Evolutionary conservation across 768 basidiomycete genomes (phyloP).

Genomic region (Amanita brunnescens): DNA sequence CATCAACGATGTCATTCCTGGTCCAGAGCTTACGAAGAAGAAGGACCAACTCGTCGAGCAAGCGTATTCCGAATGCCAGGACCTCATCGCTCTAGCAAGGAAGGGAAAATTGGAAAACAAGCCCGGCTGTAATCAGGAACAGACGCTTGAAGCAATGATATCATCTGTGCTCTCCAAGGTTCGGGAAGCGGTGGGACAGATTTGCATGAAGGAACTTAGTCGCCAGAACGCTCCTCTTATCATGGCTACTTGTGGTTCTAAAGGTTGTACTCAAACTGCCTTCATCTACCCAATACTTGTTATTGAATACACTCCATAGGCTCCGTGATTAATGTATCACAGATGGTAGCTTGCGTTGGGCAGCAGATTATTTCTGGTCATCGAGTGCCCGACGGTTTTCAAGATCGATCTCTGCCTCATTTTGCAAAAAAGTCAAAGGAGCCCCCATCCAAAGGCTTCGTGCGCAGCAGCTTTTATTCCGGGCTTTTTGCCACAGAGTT

Average conservation of each 20-base stretch:
- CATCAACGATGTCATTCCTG: constrained; percentile 98
- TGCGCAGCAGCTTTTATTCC: constrained; percentile 93
- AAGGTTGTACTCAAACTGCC: constrained; percentile 44
- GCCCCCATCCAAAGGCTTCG: constrained; percentile 97
- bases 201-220: constrained; percentile 98
- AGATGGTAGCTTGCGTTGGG: constrained; percentile 99
- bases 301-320: constrained; percentile 30
- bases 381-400: constrained; percentile 98
- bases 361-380: constrained; percentile 98
- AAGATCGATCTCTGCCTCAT: constrained; percentile 97
- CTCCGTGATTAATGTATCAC: constrained; percentile 97
- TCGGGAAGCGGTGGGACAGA: constrained; percentile 91
- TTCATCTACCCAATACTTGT: background rate
- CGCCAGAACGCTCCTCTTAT: constrained; percentile 94
- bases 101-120: constrained; percentile 91
- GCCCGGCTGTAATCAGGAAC: constrained; percentile 95
- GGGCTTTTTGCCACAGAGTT: constrained; percentile 93
- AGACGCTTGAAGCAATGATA: constrained; percentile 94
- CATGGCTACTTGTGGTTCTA: constrained; percentile 99
- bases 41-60: constrained; percentile 83
- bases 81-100: constrained; percentile 83
- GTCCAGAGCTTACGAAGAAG: constrained; percentile 65
- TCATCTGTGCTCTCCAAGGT: constrained; percentile 91
- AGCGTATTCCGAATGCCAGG: constrained; percentile 83
- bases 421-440: constrained; percentile 96